phyloP scores from a whole-genome alignment of 345 rosid genomes.

The Erodium maritimum region DNA sequence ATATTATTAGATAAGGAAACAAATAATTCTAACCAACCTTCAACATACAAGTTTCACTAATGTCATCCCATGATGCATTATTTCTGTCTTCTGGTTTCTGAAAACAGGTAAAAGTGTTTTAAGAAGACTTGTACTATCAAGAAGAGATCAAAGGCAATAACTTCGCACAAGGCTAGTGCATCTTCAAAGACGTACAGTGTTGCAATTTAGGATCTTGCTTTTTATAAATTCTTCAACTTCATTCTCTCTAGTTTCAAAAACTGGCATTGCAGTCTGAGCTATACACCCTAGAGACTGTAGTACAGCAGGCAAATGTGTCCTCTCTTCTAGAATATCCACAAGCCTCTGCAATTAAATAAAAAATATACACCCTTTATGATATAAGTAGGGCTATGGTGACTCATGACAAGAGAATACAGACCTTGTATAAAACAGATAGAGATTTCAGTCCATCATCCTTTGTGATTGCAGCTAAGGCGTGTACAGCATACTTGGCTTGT shows the following conservation, averaged over 20 bases:
- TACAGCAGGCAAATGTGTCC: conserved; percentile 77
- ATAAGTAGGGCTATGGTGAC: background rate
- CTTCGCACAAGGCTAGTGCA: conserved; percentile 15
- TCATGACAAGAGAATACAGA: conserved; percentile 3
- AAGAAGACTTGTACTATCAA: conserved; percentile 9
- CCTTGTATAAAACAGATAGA: conserved; percentile 95
- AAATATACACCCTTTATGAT: conserved; percentile 5
- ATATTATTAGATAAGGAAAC: background rate
- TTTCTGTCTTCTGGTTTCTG: conserved; percentile 50
- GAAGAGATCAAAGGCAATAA: conserved; percentile 5
- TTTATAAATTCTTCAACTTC: conserved; percentile 70
- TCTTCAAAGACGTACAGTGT: conserved; percentile 38
- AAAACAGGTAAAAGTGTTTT: conserved; percentile 18
- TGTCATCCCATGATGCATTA: conserved; percentile 57
- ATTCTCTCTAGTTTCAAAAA: conserved; percentile 89
- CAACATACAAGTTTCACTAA: conserved; percentile 71
- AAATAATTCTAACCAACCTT: conserved; percentile 73
- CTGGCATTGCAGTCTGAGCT: conserved; percentile 92
- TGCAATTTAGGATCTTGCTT: conserved; percentile 53
- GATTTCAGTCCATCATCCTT: conserved; percentile 95
- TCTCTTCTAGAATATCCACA: conserved; percentile 88
- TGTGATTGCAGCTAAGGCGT: conserved; percentile 92
- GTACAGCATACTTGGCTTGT: conserved; percentile 97
- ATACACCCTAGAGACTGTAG: conserved; percentile 95
- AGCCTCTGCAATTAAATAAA: conserved; percentile 56